Evolutionary conservation across 2,329 filamentous ascomycete genomes (phyloP).

Genomic region (Beauveria australis): DNA sequence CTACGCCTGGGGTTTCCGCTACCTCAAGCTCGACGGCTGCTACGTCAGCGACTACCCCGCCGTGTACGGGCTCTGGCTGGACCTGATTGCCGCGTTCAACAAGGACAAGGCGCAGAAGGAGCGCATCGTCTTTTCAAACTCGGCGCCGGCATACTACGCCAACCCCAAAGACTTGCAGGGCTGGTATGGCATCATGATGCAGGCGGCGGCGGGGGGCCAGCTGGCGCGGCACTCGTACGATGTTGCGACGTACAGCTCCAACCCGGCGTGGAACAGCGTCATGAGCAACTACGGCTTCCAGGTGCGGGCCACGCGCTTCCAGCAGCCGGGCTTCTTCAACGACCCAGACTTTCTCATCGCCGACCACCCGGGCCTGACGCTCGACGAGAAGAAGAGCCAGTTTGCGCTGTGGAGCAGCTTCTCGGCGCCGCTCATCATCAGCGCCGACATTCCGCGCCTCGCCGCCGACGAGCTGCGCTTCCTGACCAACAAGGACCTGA

Average conservation of each 20-base stretch:
- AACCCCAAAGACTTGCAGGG: slow-evolving; percentile 24
- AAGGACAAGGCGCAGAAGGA: neutral
- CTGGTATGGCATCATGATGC: slow-evolving; percentile 35
- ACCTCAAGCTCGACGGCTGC: slow-evolving; percentile 33
- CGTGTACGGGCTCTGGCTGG: neutral
- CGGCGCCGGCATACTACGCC: slow-evolving; percentile 34
- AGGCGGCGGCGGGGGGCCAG: slow-evolving; percentile 29
- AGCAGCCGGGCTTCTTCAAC: slow-evolving; percentile 27
- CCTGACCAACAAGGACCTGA: slow-evolving; percentile 30
- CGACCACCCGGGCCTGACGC: slow-evolving; percentile 23
- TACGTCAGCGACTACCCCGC: slow-evolving; percentile 19
- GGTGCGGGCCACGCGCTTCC: slow-evolving; percentile 28
- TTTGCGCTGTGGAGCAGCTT: slow-evolving; percentile 25
- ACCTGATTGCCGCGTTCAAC: neutral
- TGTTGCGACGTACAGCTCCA: slow-evolving; percentile 31
- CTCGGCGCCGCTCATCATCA: slow-evolving; percentile 24
- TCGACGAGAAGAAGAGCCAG: slow-evolving; percentile 25
- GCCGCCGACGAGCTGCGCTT: slow-evolving; percentile 23
- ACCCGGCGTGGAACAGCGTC: slow-evolving; percentile 33
- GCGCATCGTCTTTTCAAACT: slow-evolving; percentile 29
- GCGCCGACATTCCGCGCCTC: slow-evolving; percentile 29
- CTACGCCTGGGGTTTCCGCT: slow-evolving; percentile 28
- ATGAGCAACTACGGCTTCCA: slow-evolving; percentile 37
- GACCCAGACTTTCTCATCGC: slow-evolving; percentile 26
- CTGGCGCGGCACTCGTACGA: slow-evolving; percentile 33